Conservation (phyloP, 2,329 filamentous ascomycete species). For the Aspergillus awamori region DNA sequence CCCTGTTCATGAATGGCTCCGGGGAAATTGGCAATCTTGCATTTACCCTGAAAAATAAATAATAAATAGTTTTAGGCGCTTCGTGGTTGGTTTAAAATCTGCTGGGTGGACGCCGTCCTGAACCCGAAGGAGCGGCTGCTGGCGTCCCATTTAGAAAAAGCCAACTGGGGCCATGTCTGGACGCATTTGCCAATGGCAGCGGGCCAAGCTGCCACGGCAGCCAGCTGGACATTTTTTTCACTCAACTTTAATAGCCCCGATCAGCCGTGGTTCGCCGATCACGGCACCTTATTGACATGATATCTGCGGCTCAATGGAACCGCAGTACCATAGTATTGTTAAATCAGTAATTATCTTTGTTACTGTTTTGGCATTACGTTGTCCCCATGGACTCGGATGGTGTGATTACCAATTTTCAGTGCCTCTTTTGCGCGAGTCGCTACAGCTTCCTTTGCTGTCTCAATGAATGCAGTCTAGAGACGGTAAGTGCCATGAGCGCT, state of each 20-base stretch:
- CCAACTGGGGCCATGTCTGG: not conserved
- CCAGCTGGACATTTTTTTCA: not conserved
- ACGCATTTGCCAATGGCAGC: not conserved
- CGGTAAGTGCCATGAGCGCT: no score
- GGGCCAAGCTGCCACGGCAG: not conserved
- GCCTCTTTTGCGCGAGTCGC: no score
- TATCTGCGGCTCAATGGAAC: conserved; percentile 7
- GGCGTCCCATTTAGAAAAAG: not conserved
- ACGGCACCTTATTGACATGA: conserved; percentile 10
- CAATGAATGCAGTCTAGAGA: no score
- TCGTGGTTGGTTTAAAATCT: not conserved
- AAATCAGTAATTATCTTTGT: no score
- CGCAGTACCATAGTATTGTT: no score
- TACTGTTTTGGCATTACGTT: no score
- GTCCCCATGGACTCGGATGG: no score
- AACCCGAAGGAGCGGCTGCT: not conserved
- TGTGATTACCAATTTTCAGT: no score
- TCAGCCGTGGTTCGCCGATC: conserved; percentile 12
- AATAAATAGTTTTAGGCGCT: no score
- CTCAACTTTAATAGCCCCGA: conserved; percentile 5
- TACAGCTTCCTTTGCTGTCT: no score
- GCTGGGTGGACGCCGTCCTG: not conserved
- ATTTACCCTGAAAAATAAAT: no score
- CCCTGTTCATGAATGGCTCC: not conserved
- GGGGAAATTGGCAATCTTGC: not conserved